Conservation (phyloP, 2,329 filamentous ascomycete genomes). For the Eutypella sp. region DNA sequence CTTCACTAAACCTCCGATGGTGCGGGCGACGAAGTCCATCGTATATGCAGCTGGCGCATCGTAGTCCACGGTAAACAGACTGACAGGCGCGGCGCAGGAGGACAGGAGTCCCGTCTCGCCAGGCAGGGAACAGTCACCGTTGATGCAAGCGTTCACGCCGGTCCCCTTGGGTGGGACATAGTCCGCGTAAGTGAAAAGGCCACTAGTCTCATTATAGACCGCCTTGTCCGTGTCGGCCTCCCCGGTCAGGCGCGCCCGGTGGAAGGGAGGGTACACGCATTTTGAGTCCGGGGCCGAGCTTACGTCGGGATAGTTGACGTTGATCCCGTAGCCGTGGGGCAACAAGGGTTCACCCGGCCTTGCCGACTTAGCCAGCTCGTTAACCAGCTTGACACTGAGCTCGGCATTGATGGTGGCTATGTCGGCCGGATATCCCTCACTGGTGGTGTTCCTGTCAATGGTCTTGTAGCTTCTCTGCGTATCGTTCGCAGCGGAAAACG, state of each 20-base stretch:
- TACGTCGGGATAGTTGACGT: constrained; percentile 44
- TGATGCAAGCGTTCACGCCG: constrained; percentile 44
- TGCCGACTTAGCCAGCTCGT: constrained; percentile 35
- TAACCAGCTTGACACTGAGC: constrained; percentile 37
- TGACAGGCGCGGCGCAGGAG: constrained; percentile 31
- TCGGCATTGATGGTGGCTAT: constrained; percentile 35
- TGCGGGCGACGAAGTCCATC: background rate
- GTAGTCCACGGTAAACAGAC: constrained; percentile 46
- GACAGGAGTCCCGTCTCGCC: constrained; percentile 39
- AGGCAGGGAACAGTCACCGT: constrained; percentile 45
- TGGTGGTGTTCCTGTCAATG: constrained; percentile 37
- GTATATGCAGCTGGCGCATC: constrained; percentile 33
- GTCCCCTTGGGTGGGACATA: constrained; percentile 29
- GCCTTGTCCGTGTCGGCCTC: constrained; percentile 42
- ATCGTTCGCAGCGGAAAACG: constrained; percentile 39
- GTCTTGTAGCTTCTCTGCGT: constrained; percentile 23
- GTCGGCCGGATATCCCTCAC: constrained; percentile 23
- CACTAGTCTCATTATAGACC: constrained; percentile 36
- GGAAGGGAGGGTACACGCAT: background rate
- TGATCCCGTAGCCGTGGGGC: constrained; percentile 47
- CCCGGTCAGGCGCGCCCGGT: constrained; percentile 42
- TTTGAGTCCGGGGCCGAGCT: constrained; percentile 33
- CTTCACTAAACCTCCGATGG: background rate
- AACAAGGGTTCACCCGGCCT: constrained; percentile 26
- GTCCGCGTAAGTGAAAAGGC: constrained; percentile 38